These are phyloP conservation scores for Trametes sanguinea DNA, from an alignment of 768 basidiomycete species.

Conservation along the genomic window DNA sequence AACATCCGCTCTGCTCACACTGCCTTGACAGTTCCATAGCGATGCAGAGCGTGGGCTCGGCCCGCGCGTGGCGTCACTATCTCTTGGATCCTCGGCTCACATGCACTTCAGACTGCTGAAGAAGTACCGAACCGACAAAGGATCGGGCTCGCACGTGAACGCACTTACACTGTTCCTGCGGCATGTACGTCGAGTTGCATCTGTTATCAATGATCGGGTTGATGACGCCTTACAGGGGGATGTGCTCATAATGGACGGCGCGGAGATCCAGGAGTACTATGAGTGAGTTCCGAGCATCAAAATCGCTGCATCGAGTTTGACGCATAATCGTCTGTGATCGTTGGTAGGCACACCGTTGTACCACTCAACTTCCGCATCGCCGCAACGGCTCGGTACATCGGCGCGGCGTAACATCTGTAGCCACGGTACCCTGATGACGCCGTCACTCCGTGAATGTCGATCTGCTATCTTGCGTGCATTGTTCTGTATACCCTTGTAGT, in stretches of 20 bases:
- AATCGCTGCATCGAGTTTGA: constrained; percentile 8
- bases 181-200: constrained; percentile 50
- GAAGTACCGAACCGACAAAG: constrained; percentile 36
- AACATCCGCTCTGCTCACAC: not conserved
- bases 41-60: constrained; percentile 77
- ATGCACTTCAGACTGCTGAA: constrained; percentile 74
- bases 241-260: constrained; percentile 76
- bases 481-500: no score
- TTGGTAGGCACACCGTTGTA: constrained; percentile 68
- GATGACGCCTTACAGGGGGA: constrained; percentile 58
- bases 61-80: constrained; percentile 71
- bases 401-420: constrained; percentile 15
- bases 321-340: not conserved
- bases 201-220: not conserved
- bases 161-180: constrained; percentile 60
- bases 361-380: constrained; percentile 78
- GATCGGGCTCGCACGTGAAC: constrained; percentile 31
- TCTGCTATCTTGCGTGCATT: no score
- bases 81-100: constrained; percentile 71
- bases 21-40: constrained; percentile 64
- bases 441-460: no score
- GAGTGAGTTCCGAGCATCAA: constrained; percentile 49
- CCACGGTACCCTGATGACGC: no score
- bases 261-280: constrained; percentile 64
- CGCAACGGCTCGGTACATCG: constrained; percentile 74